Percentiles rank a stretch among this genome's conserved stretches.
Evolutionary conservation across 2,329 filamentous ascomycete species (phyloP).

Genomic region (Sporothrix schenckii): DNA sequence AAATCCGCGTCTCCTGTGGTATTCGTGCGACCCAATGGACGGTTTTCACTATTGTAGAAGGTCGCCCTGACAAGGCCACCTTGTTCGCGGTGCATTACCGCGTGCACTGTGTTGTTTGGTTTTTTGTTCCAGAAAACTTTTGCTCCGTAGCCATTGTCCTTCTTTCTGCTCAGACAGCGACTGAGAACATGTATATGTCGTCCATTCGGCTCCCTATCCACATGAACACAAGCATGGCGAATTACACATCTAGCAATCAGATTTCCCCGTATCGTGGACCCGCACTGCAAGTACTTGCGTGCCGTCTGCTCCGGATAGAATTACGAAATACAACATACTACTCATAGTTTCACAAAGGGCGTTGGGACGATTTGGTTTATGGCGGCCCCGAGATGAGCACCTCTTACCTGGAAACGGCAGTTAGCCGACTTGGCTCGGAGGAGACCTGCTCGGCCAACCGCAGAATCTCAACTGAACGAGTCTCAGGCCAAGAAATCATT

Average conservation of each 20-base stretch:
- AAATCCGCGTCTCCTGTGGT: too few species aligned
- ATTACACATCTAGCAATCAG: too few species aligned
- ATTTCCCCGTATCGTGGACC: neutral
- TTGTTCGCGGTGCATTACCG: neutral
- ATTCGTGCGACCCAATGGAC: too few species aligned
- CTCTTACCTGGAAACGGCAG: neutral
- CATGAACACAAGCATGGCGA: too few species aligned
- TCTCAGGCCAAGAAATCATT: conserved; percentile 5
- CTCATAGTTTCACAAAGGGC: neutral
- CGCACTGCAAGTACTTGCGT: neutral
- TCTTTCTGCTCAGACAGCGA: too few species aligned
- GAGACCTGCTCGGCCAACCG: too few species aligned
- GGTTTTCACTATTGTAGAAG: neutral
- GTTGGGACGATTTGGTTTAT: conserved; percentile 3
- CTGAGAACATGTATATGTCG: too few species aligned
- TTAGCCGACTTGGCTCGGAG: too few species aligned
- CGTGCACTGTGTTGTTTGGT: conserved; percentile 8
- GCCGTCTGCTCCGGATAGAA: neutral
- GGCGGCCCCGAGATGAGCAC: neutral
- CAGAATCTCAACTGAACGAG: neutral
- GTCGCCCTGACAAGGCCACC: neutral
- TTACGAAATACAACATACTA: neutral
- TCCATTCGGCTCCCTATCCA: too few species aligned
- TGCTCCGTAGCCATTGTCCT: neutral
- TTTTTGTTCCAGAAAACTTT: neutral